Evolutionary conservation across 31 red algal species (phyloP).

Genomic region (Asparagopsis taxiformis): DNA sequence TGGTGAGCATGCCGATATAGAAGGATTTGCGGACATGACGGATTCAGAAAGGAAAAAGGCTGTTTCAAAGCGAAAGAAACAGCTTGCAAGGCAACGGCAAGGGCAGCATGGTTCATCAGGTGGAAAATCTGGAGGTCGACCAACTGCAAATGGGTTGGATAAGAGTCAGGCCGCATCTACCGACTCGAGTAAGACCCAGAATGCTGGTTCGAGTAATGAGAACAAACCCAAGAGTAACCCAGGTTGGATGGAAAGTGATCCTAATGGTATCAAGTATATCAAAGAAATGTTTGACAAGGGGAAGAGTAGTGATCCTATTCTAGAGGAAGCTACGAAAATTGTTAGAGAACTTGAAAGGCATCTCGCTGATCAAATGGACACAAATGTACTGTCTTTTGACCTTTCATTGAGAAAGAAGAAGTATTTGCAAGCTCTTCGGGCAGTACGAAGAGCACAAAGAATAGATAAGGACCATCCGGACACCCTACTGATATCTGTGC

Average conservation of each 20-base stretch:
- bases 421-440: slow-evolving; percentile 61
- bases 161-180: background rate
- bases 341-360: slow-evolving; percentile 43
- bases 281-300: slow-evolving; percentile 46
- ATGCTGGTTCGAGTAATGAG: slow-evolving; percentile 18
- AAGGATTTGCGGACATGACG: slow-evolving; percentile 66
- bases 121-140: slow-evolving; percentile 25
- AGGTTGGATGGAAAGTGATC: slow-evolving; percentile 95
- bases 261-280: slow-evolving; percentile 55
- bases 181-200: slow-evolving; percentile 17
- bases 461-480: slow-evolving; percentile 34
- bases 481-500: slow-evolving; percentile 25
- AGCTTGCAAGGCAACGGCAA: slow-evolving; percentile 41
- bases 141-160: slow-evolving; percentile 24
- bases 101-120: slow-evolving; percentile 18
- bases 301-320: slow-evolving; percentile 13
- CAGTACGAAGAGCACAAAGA: slow-evolving; percentile 27
- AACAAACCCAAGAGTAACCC: slow-evolving; percentile 30
- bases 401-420: slow-evolving; percentile 33
- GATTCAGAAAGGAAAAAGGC: slow-evolving; percentile 78
- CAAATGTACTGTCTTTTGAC: slow-evolving; percentile 54
- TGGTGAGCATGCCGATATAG: slow-evolving; percentile 53
- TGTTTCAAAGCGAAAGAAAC: slow-evolving; percentile 78
- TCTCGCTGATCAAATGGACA: slow-evolving; percentile 27
- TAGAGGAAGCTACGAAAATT: slow-evolving; percentile 44